phyloP scores from a whole-genome alignment of 352 stramenopile species.

The Globisporangium rhizosaccharum region DNA sequence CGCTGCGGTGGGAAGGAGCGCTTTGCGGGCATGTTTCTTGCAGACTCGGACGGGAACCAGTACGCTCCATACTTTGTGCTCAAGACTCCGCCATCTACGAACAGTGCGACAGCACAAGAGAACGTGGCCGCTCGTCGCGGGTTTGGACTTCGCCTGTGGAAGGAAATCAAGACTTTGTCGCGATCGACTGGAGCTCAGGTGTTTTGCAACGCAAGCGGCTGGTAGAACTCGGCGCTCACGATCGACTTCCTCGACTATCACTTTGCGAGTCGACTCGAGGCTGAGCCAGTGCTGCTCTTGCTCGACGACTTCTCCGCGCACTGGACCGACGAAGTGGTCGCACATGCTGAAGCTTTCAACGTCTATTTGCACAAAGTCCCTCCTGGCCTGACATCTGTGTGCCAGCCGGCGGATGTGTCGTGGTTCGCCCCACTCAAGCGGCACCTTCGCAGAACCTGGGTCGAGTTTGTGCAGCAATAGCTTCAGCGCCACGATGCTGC shows the following conservation, averaged over 20 bases:
- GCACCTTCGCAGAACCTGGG: no score
- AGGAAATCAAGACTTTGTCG: not conserved
- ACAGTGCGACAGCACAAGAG: not conserved
- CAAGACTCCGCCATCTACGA: not conserved
- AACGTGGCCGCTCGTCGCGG: not conserved
- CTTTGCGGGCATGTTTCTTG: constrained; percentile 1
- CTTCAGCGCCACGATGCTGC: no score
- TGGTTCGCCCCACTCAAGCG: no score
- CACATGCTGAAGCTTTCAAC: not conserved
- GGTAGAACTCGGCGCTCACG: not conserved
- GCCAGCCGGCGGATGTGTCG: no score
- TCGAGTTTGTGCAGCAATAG: no score
- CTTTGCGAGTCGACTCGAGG: not conserved
- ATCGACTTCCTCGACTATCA: constrained; percentile 2
- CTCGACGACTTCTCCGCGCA: constrained; percentile 1
- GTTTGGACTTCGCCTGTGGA: not conserved
- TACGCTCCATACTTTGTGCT: not conserved
- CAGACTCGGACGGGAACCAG: not conserved
- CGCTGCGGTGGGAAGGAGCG: not conserved
- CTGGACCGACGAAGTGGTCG: not conserved
- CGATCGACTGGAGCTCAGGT: not conserved
- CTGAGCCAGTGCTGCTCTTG: not conserved
- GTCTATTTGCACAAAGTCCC: no score
- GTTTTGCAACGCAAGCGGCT: not conserved
- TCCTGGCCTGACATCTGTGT: no score